phyloP scores from a whole-genome alignment of 176 grass and related monocot species.

The Oryza rufipogon region DNA sequence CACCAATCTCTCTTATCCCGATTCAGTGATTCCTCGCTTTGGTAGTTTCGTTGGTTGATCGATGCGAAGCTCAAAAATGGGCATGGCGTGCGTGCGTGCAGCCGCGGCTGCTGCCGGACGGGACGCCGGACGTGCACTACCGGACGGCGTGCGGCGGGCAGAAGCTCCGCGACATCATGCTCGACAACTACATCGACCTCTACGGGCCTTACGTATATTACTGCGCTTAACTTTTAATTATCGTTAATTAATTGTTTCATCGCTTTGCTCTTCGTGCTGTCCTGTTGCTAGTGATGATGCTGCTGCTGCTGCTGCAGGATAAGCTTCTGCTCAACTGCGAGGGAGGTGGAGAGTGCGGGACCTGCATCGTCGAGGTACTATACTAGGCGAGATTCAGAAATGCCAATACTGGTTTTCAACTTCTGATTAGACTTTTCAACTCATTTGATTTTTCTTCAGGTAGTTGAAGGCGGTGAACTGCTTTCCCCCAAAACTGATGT shows the following conservation, averaged over 20 bases:
- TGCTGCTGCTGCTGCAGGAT: conserved; percentile 55
- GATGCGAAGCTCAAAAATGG: not conserved
- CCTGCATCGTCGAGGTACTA: conserved; percentile 83
- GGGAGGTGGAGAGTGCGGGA: conserved; percentile 76
- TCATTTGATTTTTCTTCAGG: conserved; percentile 37
- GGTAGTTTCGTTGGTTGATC: not conserved
- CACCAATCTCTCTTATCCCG: not conserved
- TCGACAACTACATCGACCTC: conserved; percentile 75
- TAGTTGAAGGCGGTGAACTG: conserved; percentile 77
- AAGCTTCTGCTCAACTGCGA: conserved; percentile 64
- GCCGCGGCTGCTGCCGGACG: conserved; percentile 82
- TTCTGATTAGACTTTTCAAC: too few relatives aligned
- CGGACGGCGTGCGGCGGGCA: conserved; percentile 76
- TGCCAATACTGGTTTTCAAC: too few relatives aligned
- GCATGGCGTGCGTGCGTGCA: not conserved
- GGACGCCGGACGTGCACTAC: conserved; percentile 86
- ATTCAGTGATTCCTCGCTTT: too few relatives aligned
- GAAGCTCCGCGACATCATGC: conserved; percentile 96
- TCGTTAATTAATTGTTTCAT: not conserved
- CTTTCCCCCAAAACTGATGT: conserved; percentile 66
- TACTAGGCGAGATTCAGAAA: not conserved
- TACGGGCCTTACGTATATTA: conserved; percentile 80
- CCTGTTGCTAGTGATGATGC: not conserved
- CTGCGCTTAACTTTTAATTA: not conserved
- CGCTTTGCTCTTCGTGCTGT: not conserved